A percentile compares a stretch with the other conserved stretches of the same genome.
These are phyloP conservation scores for Globisporangium echinulatum DNA, from an alignment of 352 stramenopile genomes.

Conservation along the genomic window DNA sequence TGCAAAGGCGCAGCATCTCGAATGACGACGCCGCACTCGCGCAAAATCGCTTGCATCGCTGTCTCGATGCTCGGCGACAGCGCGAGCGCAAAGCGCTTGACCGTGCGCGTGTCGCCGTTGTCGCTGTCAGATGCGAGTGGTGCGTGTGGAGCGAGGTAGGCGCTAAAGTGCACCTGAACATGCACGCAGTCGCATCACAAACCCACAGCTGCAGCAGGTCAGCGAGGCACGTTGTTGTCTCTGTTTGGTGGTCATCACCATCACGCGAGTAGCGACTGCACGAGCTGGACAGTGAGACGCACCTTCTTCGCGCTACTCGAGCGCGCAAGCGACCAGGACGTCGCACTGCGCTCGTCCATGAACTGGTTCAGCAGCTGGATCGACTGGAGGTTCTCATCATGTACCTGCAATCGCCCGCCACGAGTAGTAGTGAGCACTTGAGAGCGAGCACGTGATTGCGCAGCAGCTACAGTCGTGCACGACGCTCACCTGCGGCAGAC, in stretches of 20 bases:
- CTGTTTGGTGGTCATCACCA: too few relatives aligned
- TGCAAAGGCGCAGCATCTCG: too few relatives aligned
- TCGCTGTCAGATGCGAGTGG: background rate
- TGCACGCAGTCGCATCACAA: background rate
- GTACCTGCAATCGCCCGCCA: conserved; percentile 18
- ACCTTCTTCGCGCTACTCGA: background rate
- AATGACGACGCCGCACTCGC: conserved; percentile 40
- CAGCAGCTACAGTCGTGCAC: too few relatives aligned
- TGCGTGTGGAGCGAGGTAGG: conserved; percentile 12
- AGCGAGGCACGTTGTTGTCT: too few relatives aligned
- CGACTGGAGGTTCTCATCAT: conserved; percentile 65
- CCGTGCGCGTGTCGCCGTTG: background rate
- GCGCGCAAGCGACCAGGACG: conserved; percentile 4
- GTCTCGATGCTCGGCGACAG: conserved; percentile 39
- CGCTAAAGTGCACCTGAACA: conserved; percentile 29
- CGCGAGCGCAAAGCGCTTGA: conserved; percentile 47
- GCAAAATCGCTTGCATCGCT: conserved; percentile 41
- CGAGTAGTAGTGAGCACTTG: background rate
- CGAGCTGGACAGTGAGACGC: background rate
- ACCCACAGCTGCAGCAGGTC: background rate
- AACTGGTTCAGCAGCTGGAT: conserved; percentile 71
- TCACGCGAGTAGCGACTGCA: too few relatives aligned
- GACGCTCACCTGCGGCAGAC: conserved; percentile 26
- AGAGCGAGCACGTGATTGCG: background rate
- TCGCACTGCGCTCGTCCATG: conserved; percentile 37